These are phyloP conservation scores for Leishmania tarentolae DNA, from an alignment of 208 protist genomes.

Conservation along the genomic window DNA sequence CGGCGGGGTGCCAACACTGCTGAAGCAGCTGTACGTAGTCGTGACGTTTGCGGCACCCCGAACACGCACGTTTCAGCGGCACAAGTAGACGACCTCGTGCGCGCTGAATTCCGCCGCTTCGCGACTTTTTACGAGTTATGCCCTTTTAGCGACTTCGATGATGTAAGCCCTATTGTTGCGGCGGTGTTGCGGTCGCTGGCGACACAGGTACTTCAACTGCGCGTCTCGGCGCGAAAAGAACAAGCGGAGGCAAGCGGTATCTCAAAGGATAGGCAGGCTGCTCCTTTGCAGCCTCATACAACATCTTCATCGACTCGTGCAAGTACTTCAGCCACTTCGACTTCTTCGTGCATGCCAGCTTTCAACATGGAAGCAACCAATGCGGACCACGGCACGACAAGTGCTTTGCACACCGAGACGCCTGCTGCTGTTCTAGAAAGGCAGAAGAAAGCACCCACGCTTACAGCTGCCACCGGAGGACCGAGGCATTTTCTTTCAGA, in stretches of 20 bases:
- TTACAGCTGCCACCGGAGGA: neutral
- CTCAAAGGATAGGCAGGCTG: too few species aligned
- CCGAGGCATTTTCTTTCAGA: neutral
- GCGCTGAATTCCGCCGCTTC: constrained; percentile 13
- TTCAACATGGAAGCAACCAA: neutral
- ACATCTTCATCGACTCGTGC: neutral
- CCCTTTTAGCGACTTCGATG: constrained; percentile 16
- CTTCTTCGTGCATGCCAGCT: neutral
- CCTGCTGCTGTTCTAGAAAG: neutral
- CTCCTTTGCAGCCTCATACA: neutral
- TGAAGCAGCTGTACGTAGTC: neutral
- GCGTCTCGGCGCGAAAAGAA: neutral
- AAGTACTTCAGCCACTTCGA: neutral
- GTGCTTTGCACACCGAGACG: neutral
- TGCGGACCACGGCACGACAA: too few species aligned
- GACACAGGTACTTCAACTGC: constrained; percentile 45
- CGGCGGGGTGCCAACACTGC: neutral
- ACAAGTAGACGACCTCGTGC: constrained; percentile 13
- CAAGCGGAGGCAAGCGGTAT: neutral
- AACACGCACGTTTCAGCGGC: constrained; percentile 11
- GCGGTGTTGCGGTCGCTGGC: constrained; percentile 49
- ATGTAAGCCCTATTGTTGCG: constrained; percentile 28
- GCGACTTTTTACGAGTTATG: neutral
- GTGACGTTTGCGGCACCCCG: neutral
- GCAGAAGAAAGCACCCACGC: neutral